Evolutionary conservation across 2,329 filamentous ascomycete genomes (phyloP), one percentile per base, ranked within the genome.

Genomic region (Thelonectria rubi): DNA sequence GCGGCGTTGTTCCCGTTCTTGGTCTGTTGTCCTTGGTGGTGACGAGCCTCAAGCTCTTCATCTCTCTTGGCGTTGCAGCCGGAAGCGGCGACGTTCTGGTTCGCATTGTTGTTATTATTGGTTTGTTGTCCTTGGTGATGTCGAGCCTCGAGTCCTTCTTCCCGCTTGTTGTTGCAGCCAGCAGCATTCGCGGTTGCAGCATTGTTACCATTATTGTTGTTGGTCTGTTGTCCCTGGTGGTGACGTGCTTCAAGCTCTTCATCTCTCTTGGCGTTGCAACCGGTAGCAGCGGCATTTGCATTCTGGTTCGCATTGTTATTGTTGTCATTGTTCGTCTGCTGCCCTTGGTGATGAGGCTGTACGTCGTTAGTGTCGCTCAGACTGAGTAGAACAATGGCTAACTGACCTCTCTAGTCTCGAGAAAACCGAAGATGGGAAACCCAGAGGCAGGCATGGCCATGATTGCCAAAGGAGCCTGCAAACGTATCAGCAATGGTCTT

Each of bases 271-370:
- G 40, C 30, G 18, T 45, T 43, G 20, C 51, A 54, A 7, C 51
- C 51, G 37, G 11, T 37, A 12, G 52, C 50, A 43, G 18, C 24
- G 3, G 39, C 50, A 15, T 37, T 52, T 12, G 20, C n/a, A 12
- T 47, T 47, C 15, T 21, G n/a, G 10, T 43, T 51, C 3, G 6
- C n/a, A 21, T 39, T 52, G 12, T 20, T 30, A 5, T 45, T 39
- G 30, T 18, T 20, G 18, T 51, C 40, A 10, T 49, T 32, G 21
- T 53, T 58, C 26, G 51, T 30, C n/a, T 42, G 39, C 17, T 42
- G 39, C 3, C 57, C 57, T 20, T 60, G 57, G 11, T 60, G 46
- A 14, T 60, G 58, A 9, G 58, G 58, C 58, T 60, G 14, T 8
- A 14, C 8, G 11, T 24, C 14, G 48, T 60, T 21, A 60, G 30